A percentile compares a stretch with the other conserved stretches of the same genome.
Evolutionary conservation across 345 rosid genomes (phyloP).

Genomic region (Gossypium anomalum): DNA sequence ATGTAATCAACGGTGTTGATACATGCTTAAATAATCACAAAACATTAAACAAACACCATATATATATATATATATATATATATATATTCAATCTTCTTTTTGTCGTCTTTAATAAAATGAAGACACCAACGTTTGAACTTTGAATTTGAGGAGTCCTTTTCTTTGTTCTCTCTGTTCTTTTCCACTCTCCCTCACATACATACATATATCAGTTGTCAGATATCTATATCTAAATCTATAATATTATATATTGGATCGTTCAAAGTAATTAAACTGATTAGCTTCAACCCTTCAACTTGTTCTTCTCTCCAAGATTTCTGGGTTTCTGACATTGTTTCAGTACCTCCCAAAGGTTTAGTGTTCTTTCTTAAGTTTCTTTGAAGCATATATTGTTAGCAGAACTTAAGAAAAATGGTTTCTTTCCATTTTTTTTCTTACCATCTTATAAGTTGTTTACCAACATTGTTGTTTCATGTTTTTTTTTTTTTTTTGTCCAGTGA

Average conservation of each 20-base stretch:
- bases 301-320: not conserved
- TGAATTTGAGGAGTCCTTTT: slow-evolving; percentile 1
- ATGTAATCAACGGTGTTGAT: not conserved
- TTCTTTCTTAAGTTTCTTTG: not conserved
- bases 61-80: too few relatives aligned
- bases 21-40: slow-evolving; percentile 11
- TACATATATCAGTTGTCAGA: not conserved
- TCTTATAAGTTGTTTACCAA: not conserved
- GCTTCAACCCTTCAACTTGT: not conserved
- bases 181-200: not conserved
- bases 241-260: slow-evolving; percentile 10
- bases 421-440: not conserved
- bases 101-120: slow-evolving; percentile 11
- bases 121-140: slow-evolving; percentile 13
- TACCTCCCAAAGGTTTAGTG: not conserved
- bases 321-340: not conserved
- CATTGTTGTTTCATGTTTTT: not conserved
- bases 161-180: not conserved
- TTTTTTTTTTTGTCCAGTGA: not conserved
- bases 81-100: not conserved
- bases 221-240: not conserved
- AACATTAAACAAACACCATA: not conserved
- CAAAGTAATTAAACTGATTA: not conserved
- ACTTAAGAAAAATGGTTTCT: not conserved
- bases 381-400: not conserved